Conservation (phyloP, 1,139 yeast genomes). For the Scheffersomyces illinoinensis region DNA sequence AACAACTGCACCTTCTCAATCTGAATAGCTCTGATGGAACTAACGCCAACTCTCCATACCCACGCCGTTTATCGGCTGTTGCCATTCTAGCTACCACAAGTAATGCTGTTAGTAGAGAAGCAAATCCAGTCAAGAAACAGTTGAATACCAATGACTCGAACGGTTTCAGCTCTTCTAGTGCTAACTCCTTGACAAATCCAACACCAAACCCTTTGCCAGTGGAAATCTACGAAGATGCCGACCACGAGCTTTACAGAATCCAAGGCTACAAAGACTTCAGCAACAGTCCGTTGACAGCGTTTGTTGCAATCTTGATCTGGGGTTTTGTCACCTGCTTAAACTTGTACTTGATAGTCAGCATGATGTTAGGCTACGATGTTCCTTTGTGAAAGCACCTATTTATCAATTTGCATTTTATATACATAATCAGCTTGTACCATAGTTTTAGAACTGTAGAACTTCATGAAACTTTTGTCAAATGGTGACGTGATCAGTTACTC, state of each 20-base stretch:
- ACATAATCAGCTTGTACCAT: neutral
- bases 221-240: slow-evolving; percentile 1
- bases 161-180: neutral
- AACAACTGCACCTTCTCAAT: neutral
- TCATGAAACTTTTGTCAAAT: too few species aligned
- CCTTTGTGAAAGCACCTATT: slow-evolving; percentile 25
- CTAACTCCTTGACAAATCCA: neutral
- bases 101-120: neutral
- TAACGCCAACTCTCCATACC: neutral
- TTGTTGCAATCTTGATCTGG: slow-evolving; percentile 51
- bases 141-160: neutral
- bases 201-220: slow-evolving; percentile 3
- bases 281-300: slow-evolving; percentile 47
- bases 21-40: neutral
- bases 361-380: slow-evolving; percentile 45
- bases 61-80: neutral
- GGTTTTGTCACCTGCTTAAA: slow-evolving; percentile 52
- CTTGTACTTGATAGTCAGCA: slow-evolving; percentile 49
- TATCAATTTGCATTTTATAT: slow-evolving; percentile 1
- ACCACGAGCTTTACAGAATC: slow-evolving; percentile 17
- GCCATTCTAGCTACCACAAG: neutral
- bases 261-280: slow-evolving; percentile 54
- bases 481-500: too few species aligned
- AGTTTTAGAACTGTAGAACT: neutral
- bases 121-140: neutral